Base-by-base conservation (phyloP, 73 alveolate genomes). In the Uronychia setigera region DNA sequence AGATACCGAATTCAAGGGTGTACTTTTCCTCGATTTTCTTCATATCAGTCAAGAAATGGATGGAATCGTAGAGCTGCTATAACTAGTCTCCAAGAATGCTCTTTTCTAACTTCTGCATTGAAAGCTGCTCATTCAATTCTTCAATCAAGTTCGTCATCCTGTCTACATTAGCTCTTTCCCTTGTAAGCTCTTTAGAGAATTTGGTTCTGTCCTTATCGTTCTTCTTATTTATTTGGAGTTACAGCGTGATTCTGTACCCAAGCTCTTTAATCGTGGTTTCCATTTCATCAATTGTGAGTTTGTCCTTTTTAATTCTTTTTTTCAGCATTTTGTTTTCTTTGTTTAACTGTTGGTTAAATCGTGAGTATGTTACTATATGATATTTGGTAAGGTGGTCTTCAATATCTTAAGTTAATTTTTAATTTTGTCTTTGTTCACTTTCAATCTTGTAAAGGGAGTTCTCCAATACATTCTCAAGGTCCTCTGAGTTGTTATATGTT, bases 31-130 rank as follows among this genome's bases (percentile, higher is more conserved):
- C 79, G 25, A 57, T 32, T 33, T 58, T 67, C 29, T 82, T 82
- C 13, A 80, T 77, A 27, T 32, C 79, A 30, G 82, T 80, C 0
- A 82, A 31, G 5, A 57, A 58, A 32, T 74, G 60, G 29, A 67
- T 67, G n/a, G 80, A 60, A 9, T 60, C 30, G 79, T 27, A 58
- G 31, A 82, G 60, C 27, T 31, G 31, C 25, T 29, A 30, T 11
- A 82, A 78, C 34, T 77, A 35, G 30, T 35, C 79, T 19, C 89
- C 79, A 1, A 82, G 83, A 31, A 82, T 67, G 28, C 74, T 80
- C 0, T 78, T 58, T 82, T 82, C 89, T 60, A 82, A 33, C 32
- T 60, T 82, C 14, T 34, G 29, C 0, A 82, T 58, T 14, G 89
- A 74, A 58, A 58, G 78, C 26, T 78, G 60, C 35, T 82, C 82